Conservation (phyloP, 2,329 filamentous ascomycete genomes). For the Cladosporium austrohemisphaericum region DNA sequence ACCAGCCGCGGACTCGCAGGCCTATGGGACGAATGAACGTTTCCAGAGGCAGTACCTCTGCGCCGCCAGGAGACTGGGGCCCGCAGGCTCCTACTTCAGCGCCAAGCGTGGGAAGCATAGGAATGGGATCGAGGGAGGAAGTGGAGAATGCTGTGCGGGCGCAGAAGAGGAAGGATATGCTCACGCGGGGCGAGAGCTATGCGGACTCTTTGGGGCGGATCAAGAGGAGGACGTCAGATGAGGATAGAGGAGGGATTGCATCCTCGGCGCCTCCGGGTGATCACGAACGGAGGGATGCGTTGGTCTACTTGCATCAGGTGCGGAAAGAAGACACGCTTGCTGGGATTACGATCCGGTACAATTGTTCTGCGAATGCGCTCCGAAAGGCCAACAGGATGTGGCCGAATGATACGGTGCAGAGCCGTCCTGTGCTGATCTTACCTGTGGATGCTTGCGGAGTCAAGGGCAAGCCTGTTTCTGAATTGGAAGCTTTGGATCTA, state of each 20-base stretch:
- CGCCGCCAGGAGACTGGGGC: constrained; percentile 47
- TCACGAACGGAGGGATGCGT: constrained; percentile 65
- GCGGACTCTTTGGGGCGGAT: constrained; percentile 45
- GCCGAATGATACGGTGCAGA: constrained; percentile 88
- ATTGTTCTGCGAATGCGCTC: constrained; percentile 77
- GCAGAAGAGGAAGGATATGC: constrained; percentile 48
- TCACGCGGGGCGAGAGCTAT: constrained; percentile 35
- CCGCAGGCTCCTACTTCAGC: constrained; percentile 35
- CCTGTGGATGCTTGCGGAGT: constrained; percentile 86
- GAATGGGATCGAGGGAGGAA: constrained; percentile 44
- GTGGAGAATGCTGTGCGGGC: constrained; percentile 45
- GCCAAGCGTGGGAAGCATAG: constrained; percentile 37
- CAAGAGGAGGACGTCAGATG: constrained; percentile 68
- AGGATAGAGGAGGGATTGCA: constrained; percentile 42
- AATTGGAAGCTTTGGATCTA: constrained; percentile 32
- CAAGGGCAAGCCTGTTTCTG: constrained; percentile 62
- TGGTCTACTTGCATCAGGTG: constrained; percentile 89
- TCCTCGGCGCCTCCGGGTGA: constrained; percentile 50
- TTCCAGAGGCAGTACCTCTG: constrained; percentile 31
- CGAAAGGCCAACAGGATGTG: constrained; percentile 89
- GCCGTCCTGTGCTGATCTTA: constrained; percentile 73
- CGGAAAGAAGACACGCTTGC: constrained; percentile 80
- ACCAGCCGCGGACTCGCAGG: constrained; percentile 27
- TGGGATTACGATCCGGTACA: constrained; percentile 84
- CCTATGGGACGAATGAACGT: constrained; percentile 24